Evolutionary conservation across 116 monocot species (phyloP).

Genomic region (Zostera marina): DNA sequence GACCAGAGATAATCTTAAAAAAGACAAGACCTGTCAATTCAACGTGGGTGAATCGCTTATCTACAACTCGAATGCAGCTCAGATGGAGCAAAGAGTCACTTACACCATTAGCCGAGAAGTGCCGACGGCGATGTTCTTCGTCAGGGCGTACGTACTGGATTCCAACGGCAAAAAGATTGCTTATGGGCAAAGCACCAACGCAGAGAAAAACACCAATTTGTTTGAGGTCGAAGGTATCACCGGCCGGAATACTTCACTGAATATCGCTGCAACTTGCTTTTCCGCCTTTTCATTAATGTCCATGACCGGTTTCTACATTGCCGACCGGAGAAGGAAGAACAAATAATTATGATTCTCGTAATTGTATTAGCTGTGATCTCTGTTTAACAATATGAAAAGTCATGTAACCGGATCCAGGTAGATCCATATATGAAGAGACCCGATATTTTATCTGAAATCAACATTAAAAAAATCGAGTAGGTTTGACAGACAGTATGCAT

Average conservation of each 20-base stretch:
- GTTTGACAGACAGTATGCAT: too few species aligned
- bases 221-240: slow-evolving; percentile 34
- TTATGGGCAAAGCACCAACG: slow-evolving; percentile 55
- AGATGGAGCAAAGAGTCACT: neutral
- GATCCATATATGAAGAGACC: too few species aligned
- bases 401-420: too few species aligned
- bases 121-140: slow-evolving; percentile 53
- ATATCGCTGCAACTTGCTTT: slow-evolving; percentile 63
- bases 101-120: slow-evolving; percentile 31
- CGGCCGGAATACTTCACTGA: slow-evolving; percentile 30
- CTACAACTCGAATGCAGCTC: slow-evolving; percentile 7
- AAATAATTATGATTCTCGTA: too few species aligned
- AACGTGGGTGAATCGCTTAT: slow-evolving; percentile 11
- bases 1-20: slow-evolving; percentile 22
- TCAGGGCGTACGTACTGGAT: slow-evolving; percentile 46
- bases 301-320: slow-evolving; percentile 34
- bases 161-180: slow-evolving; percentile 26
- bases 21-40: slow-evolving; percentile 50
- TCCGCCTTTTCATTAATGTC: slow-evolving; percentile 50
- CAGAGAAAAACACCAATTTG: slow-evolving; percentile 23
- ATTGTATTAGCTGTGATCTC: too few species aligned
- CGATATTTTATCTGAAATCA: too few species aligned
- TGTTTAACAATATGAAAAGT: too few species aligned
- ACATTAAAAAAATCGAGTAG: too few species aligned
- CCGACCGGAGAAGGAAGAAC: slow-evolving; percentile 43